Base-by-base conservation (phyloP, 805 yeast genomes). In the Yarrowia keelungensis region DNA sequence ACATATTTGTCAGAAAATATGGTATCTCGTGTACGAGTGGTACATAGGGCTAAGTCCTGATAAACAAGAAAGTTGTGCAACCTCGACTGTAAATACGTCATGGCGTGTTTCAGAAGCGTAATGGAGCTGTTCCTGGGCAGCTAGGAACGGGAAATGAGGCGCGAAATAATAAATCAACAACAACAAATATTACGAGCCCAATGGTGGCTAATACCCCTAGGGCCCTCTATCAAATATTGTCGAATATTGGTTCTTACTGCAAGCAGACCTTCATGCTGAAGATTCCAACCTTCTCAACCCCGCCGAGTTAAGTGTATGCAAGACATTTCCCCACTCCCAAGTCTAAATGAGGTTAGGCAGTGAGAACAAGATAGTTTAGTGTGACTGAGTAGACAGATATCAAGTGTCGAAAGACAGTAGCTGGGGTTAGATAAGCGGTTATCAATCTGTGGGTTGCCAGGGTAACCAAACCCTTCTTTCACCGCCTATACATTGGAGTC, bases 251-350 rank as follows among this genome's bases (percentile, higher is more conserved):
- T 8, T 16, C 16, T 15, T 26, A 12, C 51, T 47, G 51, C 51
- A 26, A 5, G 15, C 1, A 7, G 16, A 26, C 10, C 11, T 16
- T n/a, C 15, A n/a, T 15, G 39, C 53, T 32, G 22, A 53, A 53
- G 59, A 51, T 53, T 38, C 45, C 45, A 53, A 53, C 59, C 59
- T 53, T 53, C 16, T 16, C 35, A 39, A 39, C 59, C 59, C 59
- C 59, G 45, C 59, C 59, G 45, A 51, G 43, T 16, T 38, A 51
- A 36, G 43, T 51, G 16, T 51, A 53, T 53, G 59, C 59, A 53
- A 53, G 59, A 53, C 59, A 53, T 53, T 51, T 53, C 59, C 59
- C 59, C 59, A 53, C 59, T 53, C 45, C 35, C 12, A 53, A 53
- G 59, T 35, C 22, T 53, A 53, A 39, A 26, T 26, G 32, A 26